Evolutionary conservation across 1,284 basidiomycete genomes (phyloP).

Genomic region (Irpex sp.): DNA sequence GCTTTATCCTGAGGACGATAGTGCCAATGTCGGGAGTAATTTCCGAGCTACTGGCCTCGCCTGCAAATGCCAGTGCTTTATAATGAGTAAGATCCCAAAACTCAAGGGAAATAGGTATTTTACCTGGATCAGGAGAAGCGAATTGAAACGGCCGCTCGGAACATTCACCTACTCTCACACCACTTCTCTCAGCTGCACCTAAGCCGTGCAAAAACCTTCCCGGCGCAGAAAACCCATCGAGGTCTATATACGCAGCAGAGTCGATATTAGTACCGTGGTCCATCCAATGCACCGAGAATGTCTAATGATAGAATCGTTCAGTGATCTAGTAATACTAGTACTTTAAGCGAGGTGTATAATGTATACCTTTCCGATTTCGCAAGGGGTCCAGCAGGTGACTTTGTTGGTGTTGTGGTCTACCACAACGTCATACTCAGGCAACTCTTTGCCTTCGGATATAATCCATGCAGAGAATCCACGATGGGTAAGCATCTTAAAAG

Average conservation of each 20-base stretch:
- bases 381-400: constrained; percentile 64
- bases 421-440: constrained; percentile 51
- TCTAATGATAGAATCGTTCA: constrained; percentile 27
- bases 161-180: constrained; percentile 39
- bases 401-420: constrained; percentile 39
- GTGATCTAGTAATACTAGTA: background rate
- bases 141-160: constrained; percentile 51
- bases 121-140: constrained; percentile 33
- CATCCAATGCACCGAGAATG: constrained; percentile 57
- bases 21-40: constrained; percentile 41
- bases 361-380: constrained; percentile 51
- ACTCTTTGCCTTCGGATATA: constrained; percentile 38
- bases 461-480: constrained; percentile 68
- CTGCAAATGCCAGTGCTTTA: background rate
- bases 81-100: background rate
- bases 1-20: constrained; percentile 55
- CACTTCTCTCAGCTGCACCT: constrained; percentile 44
- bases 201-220: constrained; percentile 55
- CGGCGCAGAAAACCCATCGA: constrained; percentile 57
- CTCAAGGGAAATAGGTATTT: background rate
- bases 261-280: constrained; percentile 50
- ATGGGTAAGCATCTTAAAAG: constrained; percentile 44
- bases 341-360: background rate
- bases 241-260: constrained; percentile 52
- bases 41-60: background rate